Evolutionary conservation across 2,329 filamentous ascomycete genomes (phyloP).

Genomic region (Paramyrothecium roridum): DNA sequence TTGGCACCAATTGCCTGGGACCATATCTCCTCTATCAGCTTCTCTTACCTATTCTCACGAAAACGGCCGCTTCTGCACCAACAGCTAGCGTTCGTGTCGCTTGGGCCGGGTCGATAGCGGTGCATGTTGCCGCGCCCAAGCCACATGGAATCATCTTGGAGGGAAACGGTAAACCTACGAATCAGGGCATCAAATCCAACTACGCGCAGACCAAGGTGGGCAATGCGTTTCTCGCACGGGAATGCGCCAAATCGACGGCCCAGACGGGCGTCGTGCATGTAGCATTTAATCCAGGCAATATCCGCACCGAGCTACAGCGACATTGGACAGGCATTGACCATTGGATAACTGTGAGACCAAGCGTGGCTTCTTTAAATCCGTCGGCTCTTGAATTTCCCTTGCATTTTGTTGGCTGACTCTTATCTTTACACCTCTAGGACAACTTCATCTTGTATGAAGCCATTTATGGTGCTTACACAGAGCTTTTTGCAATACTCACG

Average conservation of each 20-base stretch:
- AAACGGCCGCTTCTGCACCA: background rate
- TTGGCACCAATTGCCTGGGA: background rate
- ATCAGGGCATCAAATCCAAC: background rate
- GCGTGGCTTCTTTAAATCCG: no score
- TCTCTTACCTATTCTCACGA: background rate
- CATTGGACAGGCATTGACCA: background rate
- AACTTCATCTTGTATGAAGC: background rate
- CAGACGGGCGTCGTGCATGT: conserved; percentile 1
- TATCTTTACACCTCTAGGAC: background rate
- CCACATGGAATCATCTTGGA: background rate
- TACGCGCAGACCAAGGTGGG: conserved; percentile 1
- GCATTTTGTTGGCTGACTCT: background rate
- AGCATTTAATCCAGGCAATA: background rate
- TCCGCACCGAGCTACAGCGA: background rate
- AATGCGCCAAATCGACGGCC: background rate
- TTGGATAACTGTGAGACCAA: background rate
- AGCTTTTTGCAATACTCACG: background rate
- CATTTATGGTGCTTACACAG: conserved; percentile 1
- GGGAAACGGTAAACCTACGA: background rate
- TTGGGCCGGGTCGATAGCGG: background rate
- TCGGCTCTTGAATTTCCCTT: no score
- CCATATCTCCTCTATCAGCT: background rate
- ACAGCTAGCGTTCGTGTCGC: background rate
- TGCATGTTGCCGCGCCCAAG: background rate
- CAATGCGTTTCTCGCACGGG: background rate